Base-by-base conservation (phyloP, 257 asterid genomes). In the Salvia splendens region DNA sequence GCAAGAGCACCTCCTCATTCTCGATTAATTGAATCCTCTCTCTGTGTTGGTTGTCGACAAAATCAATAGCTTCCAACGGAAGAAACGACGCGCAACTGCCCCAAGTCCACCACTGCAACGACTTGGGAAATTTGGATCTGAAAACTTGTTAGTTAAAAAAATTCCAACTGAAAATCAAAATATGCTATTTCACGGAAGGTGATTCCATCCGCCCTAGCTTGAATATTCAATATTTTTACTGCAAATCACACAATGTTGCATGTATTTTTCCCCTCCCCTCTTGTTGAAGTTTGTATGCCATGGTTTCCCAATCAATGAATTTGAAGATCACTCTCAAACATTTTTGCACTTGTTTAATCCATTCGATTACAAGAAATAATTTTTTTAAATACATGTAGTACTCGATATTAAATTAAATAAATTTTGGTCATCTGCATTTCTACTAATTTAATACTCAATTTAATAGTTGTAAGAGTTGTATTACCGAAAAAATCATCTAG, bases 1-100 rank as follows among this genome's bases (percentile, higher is more conserved):
- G 77, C 86, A 86, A 32, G 64, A 68, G 82, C 87, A 84, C 73
- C 73, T 82, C 64, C 80, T 61, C 91, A 82, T 84, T 65, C 12
- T 73, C 5, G 38, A 48, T 48, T 48, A 16, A 12, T 30, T 24
- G 35, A 33, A 40, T 32, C 51, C 71, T 36, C 68, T 14, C 38
- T 48, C 51, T 60, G 11, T 17, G 20, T n/a, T 4, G 53, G 53
- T 48, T 10, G 54, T 5, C 28, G 54, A 30, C 36, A 15, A 43
- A 52, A 60, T 67, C 51, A 60, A 61, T 20, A 33, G 20, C n/a
- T 56, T 53, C 61, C 53, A 30, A 8, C 11, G 40, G 74, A 74
- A 67, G 66, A 52, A 33, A 43, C 56, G 62, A 20, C 41, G 59
- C 70, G 40, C 42, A 30, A 40, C 58, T 45, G 64, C 36, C 55